Conservation (phyloP, 768 basidiomycete species). For the Agrocybe praecox region DNA sequence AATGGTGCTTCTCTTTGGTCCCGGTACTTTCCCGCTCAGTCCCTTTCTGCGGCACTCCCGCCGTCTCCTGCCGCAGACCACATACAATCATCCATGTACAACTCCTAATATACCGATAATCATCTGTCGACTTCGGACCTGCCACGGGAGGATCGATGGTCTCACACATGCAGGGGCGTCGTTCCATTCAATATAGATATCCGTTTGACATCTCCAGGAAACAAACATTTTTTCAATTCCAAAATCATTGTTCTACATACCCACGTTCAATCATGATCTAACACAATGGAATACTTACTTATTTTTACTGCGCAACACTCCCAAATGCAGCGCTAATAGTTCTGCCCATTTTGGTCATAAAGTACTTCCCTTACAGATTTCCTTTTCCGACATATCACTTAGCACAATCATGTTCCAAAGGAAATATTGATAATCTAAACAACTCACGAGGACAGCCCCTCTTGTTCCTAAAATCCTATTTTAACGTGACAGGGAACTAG, state of each 20-base stretch:
- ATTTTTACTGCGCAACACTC: too few species aligned
- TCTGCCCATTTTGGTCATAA: too few species aligned
- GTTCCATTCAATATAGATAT: too few species aligned
- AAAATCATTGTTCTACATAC: too few species aligned
- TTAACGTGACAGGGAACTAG: too few species aligned
- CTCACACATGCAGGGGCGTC: too few species aligned
- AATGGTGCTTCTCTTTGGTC: constrained; percentile 5
- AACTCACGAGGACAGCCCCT: too few species aligned
- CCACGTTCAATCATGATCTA: too few species aligned
- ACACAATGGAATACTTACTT: not conserved
- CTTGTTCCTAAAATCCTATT: too few species aligned
- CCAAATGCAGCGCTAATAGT: not conserved
- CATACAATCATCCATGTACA: not conserved
- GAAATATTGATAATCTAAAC: not conserved
- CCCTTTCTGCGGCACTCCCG: constrained; percentile 12
- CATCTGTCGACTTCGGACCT: not conserved
- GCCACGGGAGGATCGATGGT: too few species aligned
- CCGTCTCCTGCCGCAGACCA: constrained; percentile 11
- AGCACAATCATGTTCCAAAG: not conserved
- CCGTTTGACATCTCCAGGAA: too few species aligned
- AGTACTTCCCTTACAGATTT: constrained; percentile 2
- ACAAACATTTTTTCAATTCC: too few species aligned
- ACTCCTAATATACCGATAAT: not conserved
- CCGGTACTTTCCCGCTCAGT: constrained; percentile 19
- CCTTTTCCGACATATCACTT: constrained; percentile 2